Base-by-base conservation (phyloP, 192 early-diverging fungal genomes). In the Coemansia biformis region DNA sequence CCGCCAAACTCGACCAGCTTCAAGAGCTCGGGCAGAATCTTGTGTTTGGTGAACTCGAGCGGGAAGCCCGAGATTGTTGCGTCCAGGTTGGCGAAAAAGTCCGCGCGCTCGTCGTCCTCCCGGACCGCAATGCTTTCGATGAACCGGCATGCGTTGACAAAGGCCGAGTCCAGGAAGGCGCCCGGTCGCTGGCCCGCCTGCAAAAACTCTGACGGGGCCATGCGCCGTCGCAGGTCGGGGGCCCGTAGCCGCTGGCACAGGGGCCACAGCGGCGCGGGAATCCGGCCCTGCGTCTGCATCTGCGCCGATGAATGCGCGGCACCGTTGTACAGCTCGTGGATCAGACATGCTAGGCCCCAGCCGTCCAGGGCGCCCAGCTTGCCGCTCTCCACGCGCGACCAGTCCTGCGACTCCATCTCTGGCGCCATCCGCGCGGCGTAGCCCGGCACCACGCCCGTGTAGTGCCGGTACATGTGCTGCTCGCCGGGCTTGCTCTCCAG, bases 81-180 rank as follows among this genome's bases (percentile, higher is more conserved):
- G 51, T 86, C 85, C 40, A 98, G 73, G 33, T 88, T 83, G 19
- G 89, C 81, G 40, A 89, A 77, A 59, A 94, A 96, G n/a, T 74
- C 71, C 10, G 86, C 83, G 45, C 92, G 89, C 59, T 96, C 91
- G 36, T 71, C 52, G n/a, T 82, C 77, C 30, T 94, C 92, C 54
- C 94, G 94, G 42, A 98, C 83, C 26, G 82, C 81, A 40, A 96
- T 83, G 63, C 93, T 87, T 48, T 98, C 95, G n/a, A 98, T 54
- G 30, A 93, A 93, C 21, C 89, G 44, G 47, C 83, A 87, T 13
- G 85, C 78, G n/a, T 77, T 72, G 6, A 98, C 78, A 52, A 98
- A 89, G 40, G 87, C 85, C 16, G 79, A 86, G 40, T 89, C 79
- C 59, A 96, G 91, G 52, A 83, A 92, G 7, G 84, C 83, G 29